These are phyloP conservation scores for Triticum urartu DNA, from an alignment of 176 grass and related monocot species.

Conservation along the genomic window DNA sequence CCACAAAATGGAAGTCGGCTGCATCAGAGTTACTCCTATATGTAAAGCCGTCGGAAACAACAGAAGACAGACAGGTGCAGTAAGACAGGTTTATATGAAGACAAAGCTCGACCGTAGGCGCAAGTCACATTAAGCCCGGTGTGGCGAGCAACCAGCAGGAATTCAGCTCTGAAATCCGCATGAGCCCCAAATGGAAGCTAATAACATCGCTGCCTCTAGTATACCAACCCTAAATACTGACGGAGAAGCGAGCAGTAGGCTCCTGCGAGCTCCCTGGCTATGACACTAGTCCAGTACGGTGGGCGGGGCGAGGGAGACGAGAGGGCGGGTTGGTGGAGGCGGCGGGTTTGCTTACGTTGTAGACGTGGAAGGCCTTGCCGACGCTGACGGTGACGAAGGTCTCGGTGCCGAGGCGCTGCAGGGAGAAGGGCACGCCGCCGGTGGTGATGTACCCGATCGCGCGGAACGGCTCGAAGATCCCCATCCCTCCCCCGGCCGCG, in stretches of 20 bases:
- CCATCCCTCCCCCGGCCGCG: constrained; percentile 33
- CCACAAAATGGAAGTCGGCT: background rate
- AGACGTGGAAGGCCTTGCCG: constrained; percentile 90
- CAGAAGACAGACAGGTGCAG: background rate
- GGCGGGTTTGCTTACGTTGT: constrained; percentile 51
- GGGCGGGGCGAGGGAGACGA: no score
- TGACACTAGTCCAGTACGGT: no score
- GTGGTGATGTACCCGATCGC: constrained; percentile 92
- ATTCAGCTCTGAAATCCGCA: background rate
- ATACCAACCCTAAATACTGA: background rate
- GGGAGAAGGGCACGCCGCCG: constrained; percentile 70
- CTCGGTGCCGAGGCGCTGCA: constrained; percentile 86
- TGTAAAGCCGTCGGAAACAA: background rate
- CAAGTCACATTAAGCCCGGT: background rate
- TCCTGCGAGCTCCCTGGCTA: constrained; percentile 12
- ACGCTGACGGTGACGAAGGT: constrained; percentile 93
- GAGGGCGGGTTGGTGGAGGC: no score
- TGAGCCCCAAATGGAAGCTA: background rate
- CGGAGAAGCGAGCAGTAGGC: background rate
- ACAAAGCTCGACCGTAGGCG: background rate
- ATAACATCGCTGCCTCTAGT: background rate
- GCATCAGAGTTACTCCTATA: background rate
- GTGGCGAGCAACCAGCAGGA: background rate
- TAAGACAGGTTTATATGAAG: background rate
- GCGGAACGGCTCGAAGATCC: constrained; percentile 95